phyloP scores from a whole-genome alignment of 2,329 filamentous ascomycete genomes.

The Periglandula ipomoeae region DNA sequence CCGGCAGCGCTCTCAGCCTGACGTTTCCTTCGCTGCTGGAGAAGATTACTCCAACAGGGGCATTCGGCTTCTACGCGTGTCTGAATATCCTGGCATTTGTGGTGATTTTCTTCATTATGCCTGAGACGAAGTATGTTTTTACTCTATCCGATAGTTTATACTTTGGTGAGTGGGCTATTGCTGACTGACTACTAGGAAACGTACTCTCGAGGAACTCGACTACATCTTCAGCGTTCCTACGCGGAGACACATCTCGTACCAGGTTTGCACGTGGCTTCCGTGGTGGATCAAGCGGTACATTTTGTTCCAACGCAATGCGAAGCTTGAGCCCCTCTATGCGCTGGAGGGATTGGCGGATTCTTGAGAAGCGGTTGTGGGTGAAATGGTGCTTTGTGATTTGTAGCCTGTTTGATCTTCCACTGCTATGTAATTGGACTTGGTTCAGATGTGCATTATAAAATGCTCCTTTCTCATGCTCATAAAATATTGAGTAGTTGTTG shows the following conservation, averaged over 20 bases:
- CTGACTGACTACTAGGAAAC: constrained; percentile 15
- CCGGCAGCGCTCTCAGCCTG: constrained; percentile 21
- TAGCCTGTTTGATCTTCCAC: no score
- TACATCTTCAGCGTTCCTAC: constrained; percentile 28
- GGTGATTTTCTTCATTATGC: constrained; percentile 56
- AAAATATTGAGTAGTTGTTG: no score
- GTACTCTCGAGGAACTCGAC: constrained; percentile 31
- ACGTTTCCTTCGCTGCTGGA: constrained; percentile 37
- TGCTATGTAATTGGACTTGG: no score
- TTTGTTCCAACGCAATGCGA: constrained; percentile 16
- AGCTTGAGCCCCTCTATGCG: constrained; percentile 23
- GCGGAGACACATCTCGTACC: constrained; percentile 22
- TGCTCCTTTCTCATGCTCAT: no score
- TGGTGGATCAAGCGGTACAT: constrained; percentile 23
- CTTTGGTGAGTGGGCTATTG: not conserved
- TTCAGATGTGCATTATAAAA: no score
- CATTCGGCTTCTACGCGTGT: constrained; percentile 52
- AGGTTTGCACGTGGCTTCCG: constrained; percentile 23
- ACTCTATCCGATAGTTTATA: not conserved
- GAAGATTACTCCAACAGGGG: constrained; percentile 27
- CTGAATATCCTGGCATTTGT: constrained; percentile 51
- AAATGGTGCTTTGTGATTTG: no score
- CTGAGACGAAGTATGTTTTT: constrained; percentile 22
- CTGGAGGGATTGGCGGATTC: constrained; percentile 10
- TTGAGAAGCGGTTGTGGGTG: not conserved